These are phyloP conservation scores for Paramecium biaurelia DNA, from an alignment of 73 alveolate species.

Conservation along the genomic window DNA sequence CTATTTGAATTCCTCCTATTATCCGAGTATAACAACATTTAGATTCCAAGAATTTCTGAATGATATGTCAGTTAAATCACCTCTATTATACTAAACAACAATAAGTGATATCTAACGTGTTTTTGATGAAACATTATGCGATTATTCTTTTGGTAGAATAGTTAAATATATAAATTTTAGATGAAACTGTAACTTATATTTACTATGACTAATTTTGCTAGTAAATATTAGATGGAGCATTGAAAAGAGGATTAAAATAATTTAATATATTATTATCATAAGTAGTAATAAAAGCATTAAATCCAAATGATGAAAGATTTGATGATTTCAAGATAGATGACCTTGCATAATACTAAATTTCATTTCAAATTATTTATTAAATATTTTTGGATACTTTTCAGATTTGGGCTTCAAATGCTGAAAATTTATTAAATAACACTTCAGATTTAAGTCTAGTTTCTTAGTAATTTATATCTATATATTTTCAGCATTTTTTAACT, in stretches of 20 bases:
- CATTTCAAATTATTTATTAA: neutral
- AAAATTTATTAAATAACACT: neutral
- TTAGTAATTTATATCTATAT: neutral
- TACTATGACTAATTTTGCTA: neutral
- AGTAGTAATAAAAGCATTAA: neutral
- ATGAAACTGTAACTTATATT: neutral
- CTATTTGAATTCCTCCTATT: neutral
- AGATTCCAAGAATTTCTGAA: neutral
- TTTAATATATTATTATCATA: neutral
- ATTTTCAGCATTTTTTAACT: neutral
- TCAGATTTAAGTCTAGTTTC: neutral
- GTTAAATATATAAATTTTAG: neutral
- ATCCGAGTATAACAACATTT: neutral
- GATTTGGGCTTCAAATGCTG: neutral
- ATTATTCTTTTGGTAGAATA: neutral
- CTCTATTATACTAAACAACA: neutral
- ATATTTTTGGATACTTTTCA: neutral
- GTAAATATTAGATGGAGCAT: neutral
- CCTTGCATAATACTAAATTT: neutral
- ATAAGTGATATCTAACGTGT: neutral
- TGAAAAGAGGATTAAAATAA: neutral
- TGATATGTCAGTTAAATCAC: neutral
- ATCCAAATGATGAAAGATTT: neutral
- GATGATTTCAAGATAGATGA: neutral
- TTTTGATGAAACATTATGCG: neutral